phyloP scores from a whole-genome alignment of 495 filamentous ascomycete species.

The Podospora didyma region DNA sequence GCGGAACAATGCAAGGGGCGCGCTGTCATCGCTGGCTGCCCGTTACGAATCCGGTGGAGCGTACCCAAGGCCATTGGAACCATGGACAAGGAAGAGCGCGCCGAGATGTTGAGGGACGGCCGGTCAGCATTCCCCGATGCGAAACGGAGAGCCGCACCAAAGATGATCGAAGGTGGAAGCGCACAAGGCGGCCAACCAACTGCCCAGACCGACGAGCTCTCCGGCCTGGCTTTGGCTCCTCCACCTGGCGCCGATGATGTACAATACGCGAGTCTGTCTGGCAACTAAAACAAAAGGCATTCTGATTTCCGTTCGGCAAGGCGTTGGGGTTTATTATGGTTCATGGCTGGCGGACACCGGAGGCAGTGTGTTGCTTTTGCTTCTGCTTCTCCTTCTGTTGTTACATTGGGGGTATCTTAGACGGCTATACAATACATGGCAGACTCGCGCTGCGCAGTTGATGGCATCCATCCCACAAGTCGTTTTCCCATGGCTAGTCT shows the following conservation, averaged over 20 bases:
- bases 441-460: conserved; percentile 13
- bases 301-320: conserved; percentile 39
- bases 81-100: conserved; percentile 77
- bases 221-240: conserved; percentile 58
- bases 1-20: conserved; percentile 82
- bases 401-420: conserved; percentile 33
- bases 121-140: conserved; percentile 48
- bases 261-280: conserved; percentile 79
- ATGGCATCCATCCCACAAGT: conserved; percentile 1
- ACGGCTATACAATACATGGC: conserved; percentile 24
- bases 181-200: conserved; percentile 12
- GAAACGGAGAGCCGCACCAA: conserved; percentile 29
- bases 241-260: conserved; percentile 81
- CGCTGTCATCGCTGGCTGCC: conserved; percentile 78
- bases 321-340: conserved; percentile 36
- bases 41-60: conserved; percentile 85
- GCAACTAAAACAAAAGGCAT: conserved; percentile 55
- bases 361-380: conserved; percentile 9
- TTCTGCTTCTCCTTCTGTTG: conserved; percentile 9
- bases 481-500: neutral
- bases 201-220: conserved; percentile 40
- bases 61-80: conserved; percentile 85
- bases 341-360: conserved; percentile 18
- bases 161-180: conserved; percentile 30
- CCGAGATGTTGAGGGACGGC: conserved; percentile 69